Evolutionary conservation across 345 rosid species (phyloP), one percentile per base, ranked within the genome.

Genomic region (Syzygium aromaticum): DNA sequence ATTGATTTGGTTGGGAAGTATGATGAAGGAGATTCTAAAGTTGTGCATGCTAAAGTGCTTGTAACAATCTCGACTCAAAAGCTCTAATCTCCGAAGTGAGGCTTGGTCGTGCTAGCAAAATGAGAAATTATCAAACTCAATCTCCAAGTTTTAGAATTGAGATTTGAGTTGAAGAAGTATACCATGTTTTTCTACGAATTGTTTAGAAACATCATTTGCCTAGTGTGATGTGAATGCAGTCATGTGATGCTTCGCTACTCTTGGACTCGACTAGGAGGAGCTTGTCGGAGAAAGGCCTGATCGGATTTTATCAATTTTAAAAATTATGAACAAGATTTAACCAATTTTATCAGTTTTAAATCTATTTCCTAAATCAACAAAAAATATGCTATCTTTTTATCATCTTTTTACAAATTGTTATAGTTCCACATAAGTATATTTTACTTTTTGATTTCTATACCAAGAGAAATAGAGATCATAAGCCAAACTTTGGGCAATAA

Each of bases 181-280:
- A 67, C 78, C 17, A 17, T 67, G 78, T 33, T 84, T 87, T 87
- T 85, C 40, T 3, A 8, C 52, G 13, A 82, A 51, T 46, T 53
- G 63, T 49, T 52, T 52, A 5, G 85, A 52, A 30, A 25, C 27
- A 1, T n/a, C 61, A 46, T 54, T 86, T 88, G 84, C 78, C 56
- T 56, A 17, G 8, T 28, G 61, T 52, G 54, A 11, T 52, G 46
- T 6, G 25, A 25, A 59, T 73, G 49, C 87, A 97, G 99, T 96
- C 99, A 78, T 97, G 98, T 80, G 99, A 97, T 90, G 98, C 99
- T 84, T 97, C 99, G 77, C 94, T 96, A 91, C 91, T 97, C 90
- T 90, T 97, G 93, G 99, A 97, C 93, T 97, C 99, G 25, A 97
- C 98, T 73, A 94, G 99, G 91, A 96, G 98, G 91, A 92, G 85